These are phyloP conservation scores for Phialophora tarda DNA, from an alignment of 2,329 filamentous ascomycete genomes.

Conservation along the genomic window DNA sequence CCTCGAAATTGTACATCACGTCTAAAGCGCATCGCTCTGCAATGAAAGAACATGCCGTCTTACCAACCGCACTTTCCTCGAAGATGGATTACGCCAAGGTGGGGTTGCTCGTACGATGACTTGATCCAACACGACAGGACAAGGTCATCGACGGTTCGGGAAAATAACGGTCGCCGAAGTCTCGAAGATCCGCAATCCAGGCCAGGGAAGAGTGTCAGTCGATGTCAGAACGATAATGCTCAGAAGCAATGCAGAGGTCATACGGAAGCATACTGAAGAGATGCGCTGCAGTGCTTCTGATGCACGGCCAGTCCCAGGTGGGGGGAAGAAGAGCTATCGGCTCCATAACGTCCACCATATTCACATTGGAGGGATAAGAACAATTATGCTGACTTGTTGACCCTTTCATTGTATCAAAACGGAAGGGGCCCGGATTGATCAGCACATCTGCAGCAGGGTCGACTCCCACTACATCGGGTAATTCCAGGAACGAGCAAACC, in stretches of 20 bases:
- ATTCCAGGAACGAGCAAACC: background rate
- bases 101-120: background rate
- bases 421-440: background rate
- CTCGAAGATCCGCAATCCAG: background rate
- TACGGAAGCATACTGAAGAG: background rate
- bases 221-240: background rate
- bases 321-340: background rate
- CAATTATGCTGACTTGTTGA: background rate
- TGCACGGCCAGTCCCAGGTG: background rate
- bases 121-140: background rate
- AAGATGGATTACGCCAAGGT: constrained; percentile 2
- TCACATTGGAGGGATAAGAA: background rate
- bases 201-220: background rate
- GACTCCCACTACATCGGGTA: background rate
- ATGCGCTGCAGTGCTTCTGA: background rate
- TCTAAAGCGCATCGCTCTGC: background rate
- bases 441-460: background rate
- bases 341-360: background rate
- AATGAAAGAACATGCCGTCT: background rate
- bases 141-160: background rate
- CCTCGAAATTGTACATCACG: background rate
- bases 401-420: background rate
- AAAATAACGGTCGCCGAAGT: background rate
- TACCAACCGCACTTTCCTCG: background rate
- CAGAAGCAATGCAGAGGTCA: background rate